phyloP scores from a whole-genome alignment of 257 asterid species.

The Agastache rugosa region DNA sequence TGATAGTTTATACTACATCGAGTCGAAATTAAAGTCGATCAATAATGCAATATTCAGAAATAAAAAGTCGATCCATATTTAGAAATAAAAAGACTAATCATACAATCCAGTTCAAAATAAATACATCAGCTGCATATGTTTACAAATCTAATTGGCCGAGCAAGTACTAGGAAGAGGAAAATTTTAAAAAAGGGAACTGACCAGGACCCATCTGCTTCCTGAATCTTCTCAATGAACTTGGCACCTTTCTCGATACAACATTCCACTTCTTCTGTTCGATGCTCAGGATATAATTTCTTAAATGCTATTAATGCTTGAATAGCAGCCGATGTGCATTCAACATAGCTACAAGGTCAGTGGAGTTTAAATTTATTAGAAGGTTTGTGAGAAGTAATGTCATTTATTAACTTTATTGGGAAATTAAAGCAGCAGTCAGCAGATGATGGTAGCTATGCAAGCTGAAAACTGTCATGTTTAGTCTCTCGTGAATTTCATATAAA shows the following conservation, averaged over 20 bases:
- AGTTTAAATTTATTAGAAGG: slow-evolving; percentile 33
- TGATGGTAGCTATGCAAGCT: slow-evolving; percentile 8
- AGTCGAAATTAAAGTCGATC: slow-evolving; percentile 1
- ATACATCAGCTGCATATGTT: slow-evolving; percentile 19
- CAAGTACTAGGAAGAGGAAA: slow-evolving; percentile 18
- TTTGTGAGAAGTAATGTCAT: slow-evolving; percentile 3
- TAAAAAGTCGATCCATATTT: slow-evolving; percentile 24
- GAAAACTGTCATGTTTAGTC: slow-evolving; percentile 8
- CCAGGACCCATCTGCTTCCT: slow-evolving; percentile 96
- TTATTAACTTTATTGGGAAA: slow-evolving; percentile 9
- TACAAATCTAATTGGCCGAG: slow-evolving; percentile 26
- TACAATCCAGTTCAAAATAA: slow-evolving; percentile 20
- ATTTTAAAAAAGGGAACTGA: slow-evolving; percentile 48
- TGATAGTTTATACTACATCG: slow-evolving; percentile 10
- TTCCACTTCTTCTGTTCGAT: slow-evolving; percentile 83
- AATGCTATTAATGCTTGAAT: slow-evolving; percentile 86
- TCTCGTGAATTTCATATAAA: slow-evolving; percentile 13
- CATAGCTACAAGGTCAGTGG: slow-evolving; percentile 65
- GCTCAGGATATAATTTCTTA: slow-evolving; percentile 83
- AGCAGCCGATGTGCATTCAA: slow-evolving; percentile 97
- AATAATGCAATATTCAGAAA: slow-evolving; percentile 26
- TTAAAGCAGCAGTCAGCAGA: slow-evolving; percentile 21
- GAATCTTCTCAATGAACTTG: slow-evolving; percentile 74
- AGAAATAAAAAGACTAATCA: slow-evolving; percentile 23
- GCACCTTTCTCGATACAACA: slow-evolving; percentile 71